phyloP scores from a whole-genome alignment of 1,284 basidiomycete species.

The Neotropicomus parvogracilis region DNA sequence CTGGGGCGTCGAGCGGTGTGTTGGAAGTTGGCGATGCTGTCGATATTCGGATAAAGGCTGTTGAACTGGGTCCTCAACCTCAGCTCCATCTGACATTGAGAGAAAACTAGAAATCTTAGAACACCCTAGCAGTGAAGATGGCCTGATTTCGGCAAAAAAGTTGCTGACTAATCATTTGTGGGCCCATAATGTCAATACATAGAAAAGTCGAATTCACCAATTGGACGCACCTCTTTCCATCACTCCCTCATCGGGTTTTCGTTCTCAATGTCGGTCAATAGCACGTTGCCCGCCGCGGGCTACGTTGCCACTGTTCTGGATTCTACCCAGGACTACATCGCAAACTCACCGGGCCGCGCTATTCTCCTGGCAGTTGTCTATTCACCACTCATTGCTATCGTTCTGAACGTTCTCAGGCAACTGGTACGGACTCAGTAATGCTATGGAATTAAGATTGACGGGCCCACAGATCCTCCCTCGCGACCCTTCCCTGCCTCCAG shows the following conservation, averaged over 20 bases:
- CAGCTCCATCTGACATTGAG: conserved; percentile 17
- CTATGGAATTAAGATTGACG: conserved; percentile 7
- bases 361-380: conserved; percentile 25
- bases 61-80: conserved; percentile 28
- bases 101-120: neutral
- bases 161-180: conserved; percentile 20
- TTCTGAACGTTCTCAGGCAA: conserved; percentile 60
- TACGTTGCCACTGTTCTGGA: conserved; percentile 25
- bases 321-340: conserved; percentile 19
- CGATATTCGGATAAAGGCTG: conserved; percentile 20
- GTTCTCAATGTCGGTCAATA: conserved; percentile 27
- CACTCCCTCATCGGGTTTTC: neutral
- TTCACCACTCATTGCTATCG: conserved; percentile 45
- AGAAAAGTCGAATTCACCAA: conserved; percentile 6
- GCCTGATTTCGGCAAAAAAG: conserved; percentile 24
- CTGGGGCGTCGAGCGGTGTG: conserved; percentile 2
- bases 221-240: neutral
- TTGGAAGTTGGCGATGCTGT: conserved; percentile 25
- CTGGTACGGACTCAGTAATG: conserved; percentile 41
- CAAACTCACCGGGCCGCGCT: conserved; percentile 23
- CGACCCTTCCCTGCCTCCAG: conserved; percentile 60
- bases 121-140: neutral
- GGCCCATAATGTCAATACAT: neutral
- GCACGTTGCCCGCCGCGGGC: conserved; percentile 22
- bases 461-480: conserved; percentile 47